Conservation (phyloP, 345 rosid species). For the Boechera retrofracta region DNA sequence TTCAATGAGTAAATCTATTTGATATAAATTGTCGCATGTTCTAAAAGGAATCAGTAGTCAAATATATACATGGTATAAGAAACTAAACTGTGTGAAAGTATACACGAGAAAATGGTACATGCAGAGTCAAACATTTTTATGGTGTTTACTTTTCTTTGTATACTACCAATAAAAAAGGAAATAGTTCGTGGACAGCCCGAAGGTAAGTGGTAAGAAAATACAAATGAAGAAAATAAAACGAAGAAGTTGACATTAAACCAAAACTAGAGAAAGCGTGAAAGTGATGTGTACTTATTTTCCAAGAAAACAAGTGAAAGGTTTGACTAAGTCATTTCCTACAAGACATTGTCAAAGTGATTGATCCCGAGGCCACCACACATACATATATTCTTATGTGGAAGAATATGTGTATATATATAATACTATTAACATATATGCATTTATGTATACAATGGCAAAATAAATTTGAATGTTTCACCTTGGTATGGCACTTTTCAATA, state of each 20-base stretch:
- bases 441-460: slow-evolving; percentile 2
- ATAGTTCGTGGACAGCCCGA: slow-evolving; percentile 28
- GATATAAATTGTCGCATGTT: no score
- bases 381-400: slow-evolving; percentile 8
- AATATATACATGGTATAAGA: not conserved
- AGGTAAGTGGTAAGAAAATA: slow-evolving; percentile 6
- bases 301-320: slow-evolving; percentile 40
- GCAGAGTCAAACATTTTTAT: slow-evolving; percentile 38
- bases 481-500: slow-evolving; percentile 33
- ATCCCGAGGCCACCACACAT: slow-evolving; percentile 45
- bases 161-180: slow-evolving; percentile 40
- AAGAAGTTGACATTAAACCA: slow-evolving; percentile 46
- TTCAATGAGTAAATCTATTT: no score
- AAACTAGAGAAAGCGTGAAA: slow-evolving; percentile 39
- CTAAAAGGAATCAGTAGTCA: no score
- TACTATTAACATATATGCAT: not conserved
- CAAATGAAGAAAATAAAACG: slow-evolving; percentile 13
- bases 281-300: slow-evolving; percentile 38
- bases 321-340: slow-evolving; percentile 43
- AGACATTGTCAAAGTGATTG: slow-evolving; percentile 43
- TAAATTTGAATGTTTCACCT: slow-evolving; percentile 12
- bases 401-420: not conserved
- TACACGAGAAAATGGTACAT: slow-evolving; percentile 21
- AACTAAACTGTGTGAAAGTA: slow-evolving; percentile 11
- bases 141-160: slow-evolving; percentile 34